Evolutionary conservation across 2,329 filamentous ascomycete species (phyloP), one percentile per base, ranked within the genome.

Genomic region (Rutstroemia sp.): DNA sequence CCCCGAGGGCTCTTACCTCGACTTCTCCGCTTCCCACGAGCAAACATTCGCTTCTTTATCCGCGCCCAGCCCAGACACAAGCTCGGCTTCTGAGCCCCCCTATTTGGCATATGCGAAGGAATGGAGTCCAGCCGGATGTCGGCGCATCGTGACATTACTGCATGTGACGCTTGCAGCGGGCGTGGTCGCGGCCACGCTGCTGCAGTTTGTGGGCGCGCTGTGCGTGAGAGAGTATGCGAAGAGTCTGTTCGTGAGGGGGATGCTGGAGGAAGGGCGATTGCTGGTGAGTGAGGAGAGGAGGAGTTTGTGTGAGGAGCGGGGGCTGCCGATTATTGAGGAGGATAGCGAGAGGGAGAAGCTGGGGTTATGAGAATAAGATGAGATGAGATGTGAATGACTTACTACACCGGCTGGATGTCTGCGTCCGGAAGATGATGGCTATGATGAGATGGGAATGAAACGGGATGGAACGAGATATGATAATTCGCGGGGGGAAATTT

Each of bases 91-190:
- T n/a, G 8, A 30, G n/a, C 47, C 16, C 34, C 30, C 51, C 21
- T 49, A 27, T 21, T 40, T 27, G 17, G 27, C 30, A 40, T 38
- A 50, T 50, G n/a, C 19, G 52, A 21, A 57, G 38, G 19, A 50
- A 16, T 50, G 48, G 48, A 50, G 9, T 5, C 30, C 30, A n/a
- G n/a, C 16, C 1, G 17, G 30, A 1, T 50, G 48, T 39, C 19
- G 7, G 27, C 27, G 30, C 5, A 50, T 67, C 42, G 48, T 67
- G 4, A 48, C 47, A 21, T 49, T 69, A 6, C 55, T 56, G 9
- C 61, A 66, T 47, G 27, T 64, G 10, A 62, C 63, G 21, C 40
- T 68, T 8, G 59, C 54, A 9, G 63, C 63, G 0, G 62, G 61
- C 5, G 60, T 67, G 4, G 47, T 68, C 7, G 36, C 23, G 12